Percentiles rank a stretch among this genome's conserved stretches.
Evolutionary conservation across 1,284 basidiomycete species (phyloP).

Genomic region (Tylopilus sp.): DNA sequence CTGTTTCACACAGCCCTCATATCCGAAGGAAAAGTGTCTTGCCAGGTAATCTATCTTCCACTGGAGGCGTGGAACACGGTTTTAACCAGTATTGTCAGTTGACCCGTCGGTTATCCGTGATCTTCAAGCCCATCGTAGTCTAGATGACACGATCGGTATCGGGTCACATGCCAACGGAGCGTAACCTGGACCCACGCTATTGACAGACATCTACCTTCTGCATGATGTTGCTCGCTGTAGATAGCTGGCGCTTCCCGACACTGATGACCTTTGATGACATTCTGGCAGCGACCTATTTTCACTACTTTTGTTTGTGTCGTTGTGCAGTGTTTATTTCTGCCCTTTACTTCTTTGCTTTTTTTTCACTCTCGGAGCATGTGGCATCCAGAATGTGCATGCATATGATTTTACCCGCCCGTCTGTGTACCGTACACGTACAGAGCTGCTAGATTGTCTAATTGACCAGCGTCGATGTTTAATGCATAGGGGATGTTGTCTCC

Average conservation of each 20-base stretch:
- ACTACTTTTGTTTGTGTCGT: conserved; percentile 18
- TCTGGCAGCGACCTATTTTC: conserved; percentile 17
- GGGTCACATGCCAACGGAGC: conserved; percentile 32
- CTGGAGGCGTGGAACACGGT: not conserved
- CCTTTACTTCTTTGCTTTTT: not conserved
- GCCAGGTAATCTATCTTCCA: conserved; percentile 52
- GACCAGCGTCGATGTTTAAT: conserved; percentile 20
- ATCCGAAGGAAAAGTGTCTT: conserved; percentile 81
- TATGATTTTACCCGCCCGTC: conserved; percentile 19
- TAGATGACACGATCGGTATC: conserved; percentile 53
- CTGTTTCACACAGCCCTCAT: conserved; percentile 57
- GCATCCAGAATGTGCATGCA: conserved; percentile 27
- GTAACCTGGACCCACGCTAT: conserved; percentile 15
- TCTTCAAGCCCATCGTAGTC: conserved; percentile 79
- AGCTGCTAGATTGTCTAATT: conserved; percentile 21
- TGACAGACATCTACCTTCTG: conserved; percentile 19
- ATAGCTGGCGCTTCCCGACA: conserved; percentile 20
- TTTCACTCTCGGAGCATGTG: conserved; percentile 21
- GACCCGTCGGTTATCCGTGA: conserved; percentile 86
- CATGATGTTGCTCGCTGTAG: conserved; percentile 24
- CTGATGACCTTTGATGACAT: conserved; percentile 33
- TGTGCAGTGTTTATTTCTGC: conserved; percentile 11
- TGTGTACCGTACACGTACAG: conserved; percentile 28
- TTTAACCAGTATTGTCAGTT: conserved; percentile 42
- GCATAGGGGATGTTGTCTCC: conserved; percentile 2